Conservation (phyloP, 305 asterid genomes). For the Plantago coronopus region DNA sequence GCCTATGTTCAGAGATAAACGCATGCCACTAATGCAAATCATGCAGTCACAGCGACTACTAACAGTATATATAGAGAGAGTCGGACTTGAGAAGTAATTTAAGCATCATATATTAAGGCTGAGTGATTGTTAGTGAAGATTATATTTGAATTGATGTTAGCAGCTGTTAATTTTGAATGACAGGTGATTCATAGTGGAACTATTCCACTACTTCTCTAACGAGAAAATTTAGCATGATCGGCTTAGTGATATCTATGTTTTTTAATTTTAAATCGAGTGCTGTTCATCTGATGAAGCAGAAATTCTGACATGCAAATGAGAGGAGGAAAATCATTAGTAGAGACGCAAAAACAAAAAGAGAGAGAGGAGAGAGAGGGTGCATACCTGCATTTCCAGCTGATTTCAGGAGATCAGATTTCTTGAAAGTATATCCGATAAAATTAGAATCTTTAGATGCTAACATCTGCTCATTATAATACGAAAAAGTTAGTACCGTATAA, state of each 20-base stretch:
- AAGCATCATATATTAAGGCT: neutral
- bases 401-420: conserved; percentile 81
- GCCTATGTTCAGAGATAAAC: too few species aligned
- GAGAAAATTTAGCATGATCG: neutral
- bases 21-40: neutral
- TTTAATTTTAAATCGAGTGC: neutral
- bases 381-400: conserved; percentile 79
- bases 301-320: neutral
- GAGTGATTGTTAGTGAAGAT: neutral
- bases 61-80: too few species aligned
- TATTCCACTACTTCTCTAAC: neutral
- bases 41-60: too few species aligned
- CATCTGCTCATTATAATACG: conserved; percentile 54
- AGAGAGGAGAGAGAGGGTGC: neutral
- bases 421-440: conserved; percentile 93
- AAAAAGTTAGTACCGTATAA: neutral
- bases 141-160: too few species aligned
- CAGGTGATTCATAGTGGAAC: neutral
- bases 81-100: too few species aligned
- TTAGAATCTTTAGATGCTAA: conserved; percentile 89
- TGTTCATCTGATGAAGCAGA: neutral
- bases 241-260: neutral
- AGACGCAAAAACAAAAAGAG: neutral
- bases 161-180: too few species aligned
- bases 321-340: neutral